Evolutionary conservation across 768 basidiomycete genomes (phyloP).

Genomic region (Lentinus tigrinus): DNA sequence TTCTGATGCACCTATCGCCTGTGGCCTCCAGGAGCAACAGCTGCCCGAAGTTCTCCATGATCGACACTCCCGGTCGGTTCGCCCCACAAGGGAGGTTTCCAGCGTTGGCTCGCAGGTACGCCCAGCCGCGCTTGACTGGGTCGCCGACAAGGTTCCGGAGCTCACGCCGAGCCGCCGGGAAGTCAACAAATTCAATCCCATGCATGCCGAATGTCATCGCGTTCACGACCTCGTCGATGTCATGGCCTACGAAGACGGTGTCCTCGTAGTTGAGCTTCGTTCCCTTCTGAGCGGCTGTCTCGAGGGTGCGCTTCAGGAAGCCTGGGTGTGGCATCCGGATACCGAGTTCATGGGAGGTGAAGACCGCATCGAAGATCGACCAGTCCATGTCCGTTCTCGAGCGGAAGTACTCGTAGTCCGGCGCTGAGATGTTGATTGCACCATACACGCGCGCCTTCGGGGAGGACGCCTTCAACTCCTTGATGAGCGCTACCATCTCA

Average conservation of each 20-base stretch:
- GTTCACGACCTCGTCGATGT: slow-evolving; percentile 49
- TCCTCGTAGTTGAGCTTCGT: slow-evolving; percentile 34
- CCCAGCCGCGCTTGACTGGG: slow-evolving; percentile 42
- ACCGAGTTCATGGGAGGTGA: slow-evolving; percentile 44
- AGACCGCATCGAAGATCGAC: slow-evolving; percentile 48
- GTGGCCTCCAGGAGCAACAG: slow-evolving; percentile 55
- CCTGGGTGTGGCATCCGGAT: slow-evolving; percentile 49
- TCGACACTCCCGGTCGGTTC: slow-evolving; percentile 31
- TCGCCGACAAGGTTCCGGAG: slow-evolving; percentile 48
- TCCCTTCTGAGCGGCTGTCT: not conserved
- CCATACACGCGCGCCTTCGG: slow-evolving; percentile 40
- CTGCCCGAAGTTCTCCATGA: slow-evolving; percentile 56
- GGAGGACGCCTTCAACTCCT: slow-evolving; percentile 40
- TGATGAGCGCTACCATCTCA: slow-evolving; percentile 33
- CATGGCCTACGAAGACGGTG: slow-evolving; percentile 52
- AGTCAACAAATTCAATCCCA: slow-evolving; percentile 47
- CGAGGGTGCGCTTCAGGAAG: slow-evolving; percentile 45
- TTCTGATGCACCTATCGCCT: slow-evolving; percentile 37
- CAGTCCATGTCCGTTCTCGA: slow-evolving; percentile 41
- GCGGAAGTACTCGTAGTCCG: slow-evolving; percentile 45
- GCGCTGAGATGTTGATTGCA: slow-evolving; percentile 53
- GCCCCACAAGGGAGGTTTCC: slow-evolving; percentile 44
- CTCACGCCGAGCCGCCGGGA: slow-evolving; percentile 38
- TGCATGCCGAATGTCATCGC: slow-evolving; percentile 48
- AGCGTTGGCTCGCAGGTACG: slow-evolving; percentile 40